A percentile compares a stretch with the other conserved stretches of the same genome.
Conservation (phyloP, 2,329 filamentous ascomycete genomes). For the Colletotrichum siamense region DNA sequence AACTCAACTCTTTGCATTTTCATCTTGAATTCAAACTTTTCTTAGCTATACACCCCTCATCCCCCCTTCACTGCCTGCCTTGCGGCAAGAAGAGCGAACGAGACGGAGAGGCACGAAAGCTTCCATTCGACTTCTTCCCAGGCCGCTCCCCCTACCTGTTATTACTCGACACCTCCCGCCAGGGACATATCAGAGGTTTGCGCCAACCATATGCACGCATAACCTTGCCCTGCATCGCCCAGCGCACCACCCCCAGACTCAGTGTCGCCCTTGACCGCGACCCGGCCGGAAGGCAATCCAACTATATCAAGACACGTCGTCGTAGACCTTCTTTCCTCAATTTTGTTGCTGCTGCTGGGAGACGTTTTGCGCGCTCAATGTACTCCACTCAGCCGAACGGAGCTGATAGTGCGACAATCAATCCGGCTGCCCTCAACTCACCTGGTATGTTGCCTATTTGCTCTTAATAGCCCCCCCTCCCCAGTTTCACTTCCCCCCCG, state of each 20-base stretch:
- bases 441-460: constrained; percentile 63
- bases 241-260: constrained; percentile 40
- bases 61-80: background rate
- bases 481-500: background rate
- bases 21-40: constrained; percentile 18
- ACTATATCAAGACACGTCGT: constrained; percentile 69
- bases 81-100: background rate
- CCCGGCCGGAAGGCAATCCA: constrained; percentile 45
- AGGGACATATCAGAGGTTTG: constrained; percentile 30
- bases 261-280: constrained; percentile 35
- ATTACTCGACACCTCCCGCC: constrained; percentile 14
- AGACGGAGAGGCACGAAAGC: constrained; percentile 12
- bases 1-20: constrained; percentile 20
- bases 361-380: constrained; percentile 43
- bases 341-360: constrained; percentile 37
- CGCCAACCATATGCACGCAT: constrained; percentile 58
- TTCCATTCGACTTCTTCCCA: constrained; percentile 20
- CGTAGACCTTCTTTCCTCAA: constrained; percentile 49
- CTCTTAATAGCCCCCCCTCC: constrained; percentile 19
- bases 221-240: constrained; percentile 49
- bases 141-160: background rate
- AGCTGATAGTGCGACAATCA: constrained; percentile 88
- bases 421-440: constrained; percentile 85
- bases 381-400: constrained; percentile 72
- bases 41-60: constrained; percentile 15